These are phyloP conservation scores for Fusarium metavorans DNA, from an alignment of 2,329 filamentous ascomycete genomes.

Conservation along the genomic window DNA sequence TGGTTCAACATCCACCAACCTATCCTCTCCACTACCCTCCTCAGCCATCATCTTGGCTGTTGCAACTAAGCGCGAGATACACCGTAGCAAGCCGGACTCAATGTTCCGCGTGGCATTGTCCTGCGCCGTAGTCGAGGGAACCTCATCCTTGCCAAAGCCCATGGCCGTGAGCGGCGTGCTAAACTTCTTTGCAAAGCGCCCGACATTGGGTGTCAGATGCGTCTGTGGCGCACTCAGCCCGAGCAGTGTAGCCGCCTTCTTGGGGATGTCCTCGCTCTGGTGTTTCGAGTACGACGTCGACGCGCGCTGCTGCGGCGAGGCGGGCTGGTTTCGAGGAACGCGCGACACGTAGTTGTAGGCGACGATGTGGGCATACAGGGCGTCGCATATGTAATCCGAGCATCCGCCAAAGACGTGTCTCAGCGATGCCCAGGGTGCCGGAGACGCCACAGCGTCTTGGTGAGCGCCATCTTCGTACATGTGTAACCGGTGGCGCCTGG, in stretches of 20 bases:
- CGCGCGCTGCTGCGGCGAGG: conserved; percentile 20
- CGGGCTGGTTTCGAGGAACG: conserved; percentile 40
- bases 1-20: conserved; percentile 46
- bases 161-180: conserved; percentile 43
- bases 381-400: conserved; percentile 68
- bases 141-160: conserved; percentile 44
- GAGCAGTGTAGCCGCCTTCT: conserved; percentile 65
- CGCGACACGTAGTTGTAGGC: conserved; percentile 69
- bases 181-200: conserved; percentile 42
- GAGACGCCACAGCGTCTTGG: conserved; percentile 28
- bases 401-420: conserved; percentile 65
- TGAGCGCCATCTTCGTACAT: conserved; percentile 19
- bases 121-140: conserved; percentile 35
- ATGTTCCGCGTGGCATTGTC: conserved; percentile 58
- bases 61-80: conserved; percentile 63
- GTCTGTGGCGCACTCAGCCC: conserved; percentile 54
- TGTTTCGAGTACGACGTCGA: conserved; percentile 35
- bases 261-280: conserved; percentile 56
- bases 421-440: conserved; percentile 58
- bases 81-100: conserved; percentile 62
- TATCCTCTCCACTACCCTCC: conserved; percentile 45
- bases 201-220: conserved; percentile 33
- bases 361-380: conserved; percentile 69
- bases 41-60: conserved; percentile 58
- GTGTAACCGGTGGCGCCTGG: conserved; percentile 33